Base-by-base conservation (phyloP, 768 basidiomycete genomes). In the Boletus edulis region DNA sequence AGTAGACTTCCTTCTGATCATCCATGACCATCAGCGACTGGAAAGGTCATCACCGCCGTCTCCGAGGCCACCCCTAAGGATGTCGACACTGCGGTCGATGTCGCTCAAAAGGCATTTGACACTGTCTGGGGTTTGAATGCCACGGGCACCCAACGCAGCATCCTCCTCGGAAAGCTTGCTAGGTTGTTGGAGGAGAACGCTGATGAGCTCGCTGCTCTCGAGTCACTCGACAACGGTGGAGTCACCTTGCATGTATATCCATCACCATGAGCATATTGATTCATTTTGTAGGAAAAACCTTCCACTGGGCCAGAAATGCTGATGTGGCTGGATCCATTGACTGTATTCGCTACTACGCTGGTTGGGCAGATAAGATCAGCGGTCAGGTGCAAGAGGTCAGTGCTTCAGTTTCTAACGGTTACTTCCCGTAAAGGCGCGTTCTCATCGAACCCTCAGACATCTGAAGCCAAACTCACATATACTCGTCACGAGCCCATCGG, bases 341-440 rank as follows among this genome's bases (percentile, higher is more conserved):
- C 5, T 50, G 75, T 31, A 69, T 93, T 60, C 77, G 82, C 34
- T 96, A 95, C 74, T 98, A 88, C 63, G 90, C 85, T 40, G 94
- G 94, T 17, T 91, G 90, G 85, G 90, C 92, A 20, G 94, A 94
- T 75, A 96, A 95, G 74, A 72, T 88, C 50, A 75, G 79, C 5
- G 91, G 89, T 6, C 81, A 90, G 68, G 84, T 83, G 9, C 84
- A 92, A 67, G 89, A 93, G 58, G 66, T 65, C 17, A 3, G 22
- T 22, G 3, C 22, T 22, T 2, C 22, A 22, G 52, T 34, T 39
- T 24, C 9, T 2, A 15, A 34, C n/a, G 29, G 12, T 15, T 12
- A 27, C 12, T 32, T 35, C 11, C 12, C 7, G 35, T 9, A 5
- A 17, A 4, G 17, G 2, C 9, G 15, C 9, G 4, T 38, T 22